Evolutionary conservation across 352 stramenopile genomes (phyloP).

Genomic region (Thraustotheca clavata): DNA sequence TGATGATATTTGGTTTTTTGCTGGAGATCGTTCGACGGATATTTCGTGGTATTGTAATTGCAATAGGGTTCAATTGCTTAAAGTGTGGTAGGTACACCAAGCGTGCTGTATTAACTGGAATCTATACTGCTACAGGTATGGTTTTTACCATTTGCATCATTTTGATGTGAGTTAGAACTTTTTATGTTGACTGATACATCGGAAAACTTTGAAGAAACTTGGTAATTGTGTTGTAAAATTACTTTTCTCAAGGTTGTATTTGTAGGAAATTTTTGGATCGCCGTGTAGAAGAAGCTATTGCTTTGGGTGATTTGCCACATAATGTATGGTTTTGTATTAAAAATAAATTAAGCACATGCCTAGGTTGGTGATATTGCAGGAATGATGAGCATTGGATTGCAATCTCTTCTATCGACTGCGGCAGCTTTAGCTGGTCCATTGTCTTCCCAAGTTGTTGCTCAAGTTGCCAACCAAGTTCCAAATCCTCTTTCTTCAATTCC

Average conservation of each 20-base stretch:
- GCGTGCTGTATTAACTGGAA: slow-evolving; percentile 55
- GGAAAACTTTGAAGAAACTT: slow-evolving; percentile 61
- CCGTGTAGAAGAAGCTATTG: slow-evolving; percentile 71
- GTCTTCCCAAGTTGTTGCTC: slow-evolving; percentile 53
- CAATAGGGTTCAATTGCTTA: neutral
- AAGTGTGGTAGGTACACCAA: slow-evolving; percentile 36
- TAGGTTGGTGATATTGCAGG: slow-evolving; percentile 62
- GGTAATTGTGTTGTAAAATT: slow-evolving; percentile 23
- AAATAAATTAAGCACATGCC: neutral
- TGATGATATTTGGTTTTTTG: slow-evolving; percentile 86
- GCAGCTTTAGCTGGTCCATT: slow-evolving; percentile 72
- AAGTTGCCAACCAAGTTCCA: slow-evolving; percentile 43
- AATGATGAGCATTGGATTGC: slow-evolving; percentile 71
- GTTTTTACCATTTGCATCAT: neutral
- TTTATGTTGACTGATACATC: slow-evolving; percentile 81
- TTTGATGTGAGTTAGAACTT: slow-evolving; percentile 50
- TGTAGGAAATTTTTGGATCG: slow-evolving; percentile 56
- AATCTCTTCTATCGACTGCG: slow-evolving; percentile 65
- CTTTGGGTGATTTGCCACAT: slow-evolving; percentile 65
- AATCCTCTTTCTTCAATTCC: slow-evolving; percentile 64
- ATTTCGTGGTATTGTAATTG: slow-evolving; percentile 53
- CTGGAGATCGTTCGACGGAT: slow-evolving; percentile 76
- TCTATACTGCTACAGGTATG: neutral
- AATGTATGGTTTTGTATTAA: slow-evolving; percentile 41
- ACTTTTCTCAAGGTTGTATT: neutral